Base-by-base conservation (phyloP, 768 basidiomycete genomes). In the Calocybe gangraenosa region DNA sequence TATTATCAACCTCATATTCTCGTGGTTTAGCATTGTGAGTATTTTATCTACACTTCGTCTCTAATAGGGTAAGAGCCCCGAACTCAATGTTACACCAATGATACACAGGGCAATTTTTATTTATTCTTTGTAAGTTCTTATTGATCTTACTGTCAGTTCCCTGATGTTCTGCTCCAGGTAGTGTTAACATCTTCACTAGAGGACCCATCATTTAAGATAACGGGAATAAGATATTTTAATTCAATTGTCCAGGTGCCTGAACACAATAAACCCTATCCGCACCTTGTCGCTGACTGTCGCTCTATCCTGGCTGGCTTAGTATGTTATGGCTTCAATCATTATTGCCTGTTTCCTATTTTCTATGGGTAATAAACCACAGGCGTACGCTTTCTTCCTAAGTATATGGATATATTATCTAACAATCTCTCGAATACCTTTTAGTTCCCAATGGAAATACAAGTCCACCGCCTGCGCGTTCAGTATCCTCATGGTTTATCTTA, bases 331-430 rank as follows among this genome's bases (percentile, higher is more conserved):
- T 3, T 87, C 87, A 3, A 76, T 90, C 33, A 76, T 98, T 21
- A 75, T 93, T n/a, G 84, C 88, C 7, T 87, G 84, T 54, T 96
- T 97, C 74, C 70, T 96, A 1, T 87, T 96, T 62, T 87, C 91
- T 0, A 95, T 97, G 92, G 94, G 94, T 14, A 96, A 96, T 64
- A 86, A 87, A 59, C 93, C 93, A 3, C 76, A 80, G 66, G 82
- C 88, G 90, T 92, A 50, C 21, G 69, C 57, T 9, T 19, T 9
- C 40, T 25, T 19, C 25, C 38, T 2, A n/a, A 20, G 15, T 9
- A 51, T 50, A n/a, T n/a, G n/a, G n/a, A n/a, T n/a, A n/a, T n/a
- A n/a, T n/a, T n/a, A n/a, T n/a, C n/a, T 31, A 11, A 37, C 9
- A 2, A 28, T 28, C n/a, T 19, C n/a, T n/a, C n/a, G n/a, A n/a